Conservation (phyloP, 2,329 filamentous ascomycete species). For the Arthrinium puccinioides region DNA sequence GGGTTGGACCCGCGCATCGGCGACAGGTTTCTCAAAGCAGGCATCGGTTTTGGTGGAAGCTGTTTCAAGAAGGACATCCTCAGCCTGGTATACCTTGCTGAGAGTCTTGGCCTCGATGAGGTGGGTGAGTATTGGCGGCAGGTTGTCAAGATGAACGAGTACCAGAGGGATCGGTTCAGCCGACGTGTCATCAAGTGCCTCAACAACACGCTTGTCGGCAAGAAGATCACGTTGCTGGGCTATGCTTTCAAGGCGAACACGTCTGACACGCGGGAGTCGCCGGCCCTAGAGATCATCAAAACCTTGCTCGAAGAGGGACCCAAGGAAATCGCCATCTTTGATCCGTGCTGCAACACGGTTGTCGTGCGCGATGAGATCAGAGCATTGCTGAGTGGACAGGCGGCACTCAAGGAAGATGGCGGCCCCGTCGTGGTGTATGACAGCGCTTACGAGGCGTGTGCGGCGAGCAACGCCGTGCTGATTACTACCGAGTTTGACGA, state of each 20-base stretch:
- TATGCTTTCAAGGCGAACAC: constrained; percentile 80
- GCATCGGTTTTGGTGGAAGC: constrained; percentile 71
- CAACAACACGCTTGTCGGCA: constrained; percentile 60
- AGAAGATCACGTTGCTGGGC: constrained; percentile 67
- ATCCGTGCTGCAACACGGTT: constrained; percentile 52
- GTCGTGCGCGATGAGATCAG: constrained; percentile 45
- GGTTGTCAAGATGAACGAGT: constrained; percentile 71
- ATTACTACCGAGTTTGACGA: constrained; percentile 52
- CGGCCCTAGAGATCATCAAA: constrained; percentile 61
- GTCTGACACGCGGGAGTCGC: constrained; percentile 64
- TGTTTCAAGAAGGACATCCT: constrained; percentile 80
- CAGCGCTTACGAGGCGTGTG: constrained; percentile 42
- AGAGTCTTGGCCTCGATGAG: constrained; percentile 60
- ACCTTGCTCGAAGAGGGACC: constrained; percentile 58
- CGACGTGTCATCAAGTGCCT: constrained; percentile 58
- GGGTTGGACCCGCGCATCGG: constrained; percentile 69
- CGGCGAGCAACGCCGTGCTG: constrained; percentile 40
- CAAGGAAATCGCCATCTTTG: constrained; percentile 59
- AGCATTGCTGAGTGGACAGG: constrained; percentile 27
- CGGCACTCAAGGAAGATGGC: constrained; percentile 26
- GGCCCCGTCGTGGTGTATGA: constrained; percentile 39
- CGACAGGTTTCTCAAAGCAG: constrained; percentile 64
- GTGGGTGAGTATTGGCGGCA: constrained; percentile 70
- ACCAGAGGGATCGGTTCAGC: constrained; percentile 62
- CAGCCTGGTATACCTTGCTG: constrained; percentile 65